Base-by-base conservation (phyloP, 441 rosid species). In the Gossypium schwendimanii region DNA sequence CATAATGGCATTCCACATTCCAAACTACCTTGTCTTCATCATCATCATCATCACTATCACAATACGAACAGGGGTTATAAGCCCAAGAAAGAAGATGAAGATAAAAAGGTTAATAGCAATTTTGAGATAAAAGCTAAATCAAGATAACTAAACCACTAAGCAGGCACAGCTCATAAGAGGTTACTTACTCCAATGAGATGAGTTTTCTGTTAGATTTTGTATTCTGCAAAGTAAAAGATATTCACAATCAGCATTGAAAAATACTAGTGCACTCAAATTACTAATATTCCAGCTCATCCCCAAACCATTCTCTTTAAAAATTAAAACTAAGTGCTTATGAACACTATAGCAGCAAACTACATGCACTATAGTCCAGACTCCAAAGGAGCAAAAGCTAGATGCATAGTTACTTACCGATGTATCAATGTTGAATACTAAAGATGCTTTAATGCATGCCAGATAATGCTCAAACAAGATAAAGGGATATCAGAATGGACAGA, bases 1-100 rank as follows among this genome's bases (percentile, higher is more conserved):
- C 71, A 74, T 91, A 92, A 84, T 92, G 99, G 75, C 93, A 87
- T 87, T 87, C 88, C 82, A 90, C 99, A 73, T 92, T 87, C 82
- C 87, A 81, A 69, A 90, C 79, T 77, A 92, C 82, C 84, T 82
- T 82, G 80, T 92, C 95, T 82, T 84, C 91, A 10, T 53, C 24
- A 76, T 92, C 97, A 76, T 91, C 97, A 79, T 87, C 91, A 58
- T 21, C 23, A 21, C 88, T 87, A 49, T 50, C 69, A 79, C 63
- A 76, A 47, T 53, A 76, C 26, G 2, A 45, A 64, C 61, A 71
- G 39, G 47, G 61, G 72, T 77, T 74, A 71, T 52, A 79, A 63
- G 57, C 63, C 78, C 81, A 36, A 49, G 63, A 57, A 59, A 49
- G 23, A 78, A 20, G 53, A 70, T 65, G 47, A 78, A 65, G 54